A percentile compares a stretch with the other conserved stretches of the same genome.
Conservation (phyloP, 345 rosid genomes). For the Limnanthes douglasii region DNA sequence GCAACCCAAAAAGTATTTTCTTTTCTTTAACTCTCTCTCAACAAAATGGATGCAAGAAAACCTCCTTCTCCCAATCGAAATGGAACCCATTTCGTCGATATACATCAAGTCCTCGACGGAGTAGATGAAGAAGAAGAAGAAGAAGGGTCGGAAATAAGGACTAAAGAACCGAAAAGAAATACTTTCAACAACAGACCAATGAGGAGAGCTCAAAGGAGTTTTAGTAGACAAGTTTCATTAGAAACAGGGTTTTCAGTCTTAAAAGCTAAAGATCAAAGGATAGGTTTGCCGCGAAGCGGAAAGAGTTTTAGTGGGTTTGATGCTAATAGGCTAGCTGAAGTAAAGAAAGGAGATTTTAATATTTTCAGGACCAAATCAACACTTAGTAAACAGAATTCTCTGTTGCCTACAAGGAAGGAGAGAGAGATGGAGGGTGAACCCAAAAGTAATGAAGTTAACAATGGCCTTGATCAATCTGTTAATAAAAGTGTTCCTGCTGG, state of each 20-base stretch:
- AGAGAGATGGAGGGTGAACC: constrained; percentile 24
- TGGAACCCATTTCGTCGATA: constrained; percentile 39
- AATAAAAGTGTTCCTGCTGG: constrained; percentile 70
- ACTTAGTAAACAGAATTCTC: constrained; percentile 72
- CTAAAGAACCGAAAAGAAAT: constrained; percentile 15
- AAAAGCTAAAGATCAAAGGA: constrained; percentile 35
- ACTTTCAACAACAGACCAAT: constrained; percentile 20
- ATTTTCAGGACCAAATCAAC: constrained; percentile 69
- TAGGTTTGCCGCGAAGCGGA: constrained; percentile 56
- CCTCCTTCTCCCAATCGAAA: constrained; percentile 7
- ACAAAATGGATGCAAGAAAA: too few relatives aligned
- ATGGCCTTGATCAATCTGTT: constrained; percentile 31
- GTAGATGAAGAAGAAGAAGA: constrained; percentile 35
- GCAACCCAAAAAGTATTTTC: too few relatives aligned
- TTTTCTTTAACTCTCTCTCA: too few relatives aligned
- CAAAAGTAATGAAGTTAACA: constrained; percentile 19
- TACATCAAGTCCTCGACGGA: constrained; percentile 40
- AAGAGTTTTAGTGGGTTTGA: constrained; percentile 79
- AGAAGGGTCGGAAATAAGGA: constrained; percentile 14
- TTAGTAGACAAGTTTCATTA: constrained; percentile 67
- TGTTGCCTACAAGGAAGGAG: constrained; percentile 47
- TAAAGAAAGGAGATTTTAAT: constrained; percentile 53
- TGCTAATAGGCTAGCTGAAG: constrained; percentile 21
- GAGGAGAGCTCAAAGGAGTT: constrained; percentile 26
- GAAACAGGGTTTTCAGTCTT: constrained; percentile 83